A percentile compares a stretch with the other conserved stretches of the same genome.
phyloP scores from a whole-genome alignment of 108 stramenopile species.

The Pseudonitzschia multistriata region DNA sequence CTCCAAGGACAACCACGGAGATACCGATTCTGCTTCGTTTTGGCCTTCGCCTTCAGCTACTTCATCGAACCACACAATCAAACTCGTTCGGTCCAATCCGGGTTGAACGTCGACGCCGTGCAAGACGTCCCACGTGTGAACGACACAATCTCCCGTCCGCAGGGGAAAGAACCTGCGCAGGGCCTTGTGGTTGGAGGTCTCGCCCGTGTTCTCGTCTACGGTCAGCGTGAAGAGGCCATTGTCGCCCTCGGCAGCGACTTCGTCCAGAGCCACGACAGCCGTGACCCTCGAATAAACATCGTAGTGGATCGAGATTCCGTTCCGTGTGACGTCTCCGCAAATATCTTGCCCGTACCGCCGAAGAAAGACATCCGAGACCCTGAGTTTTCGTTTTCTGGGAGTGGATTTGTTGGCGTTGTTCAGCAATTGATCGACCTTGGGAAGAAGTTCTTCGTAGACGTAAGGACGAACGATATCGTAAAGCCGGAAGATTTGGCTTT shows the following conservation, averaged over 20 bases:
- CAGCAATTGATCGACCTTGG: conserved; percentile 17
- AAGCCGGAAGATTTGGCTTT: conserved; percentile 28
- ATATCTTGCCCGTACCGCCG: conserved; percentile 61
- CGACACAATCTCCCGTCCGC: conserved; percentile 55
- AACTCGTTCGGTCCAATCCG: conserved; percentile 54
- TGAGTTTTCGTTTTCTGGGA: conserved; percentile 22
- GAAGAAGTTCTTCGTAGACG: conserved; percentile 55
- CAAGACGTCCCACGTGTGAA: conserved; percentile 71
- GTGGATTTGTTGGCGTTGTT: conserved; percentile 12
- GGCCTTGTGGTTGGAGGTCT: conserved; percentile 51
- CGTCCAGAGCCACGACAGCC: conserved; percentile 66
- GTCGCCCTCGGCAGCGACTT: conserved; percentile 51
- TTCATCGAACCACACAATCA: conserved; percentile 72
- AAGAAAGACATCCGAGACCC: conserved; percentile 69
- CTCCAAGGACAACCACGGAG: conserved; percentile 46
- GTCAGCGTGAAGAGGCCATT: conserved; percentile 61
- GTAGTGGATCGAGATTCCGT: conserved; percentile 64
- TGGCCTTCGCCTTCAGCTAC: conserved; percentile 2
- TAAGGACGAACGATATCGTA: conserved; percentile 42
- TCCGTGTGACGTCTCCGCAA: conserved; percentile 25
- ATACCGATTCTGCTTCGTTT: conserved; percentile 10
- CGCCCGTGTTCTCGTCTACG: not conserved
- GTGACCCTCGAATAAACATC: conserved; percentile 68
- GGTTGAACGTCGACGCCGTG: conserved; percentile 76
- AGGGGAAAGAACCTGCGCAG: conserved; percentile 62